Evolutionary conservation across 1,139 yeast genomes (phyloP), one percentile per base, ranked within the genome.

Genomic region (Candida pseudocylindracea): DNA sequence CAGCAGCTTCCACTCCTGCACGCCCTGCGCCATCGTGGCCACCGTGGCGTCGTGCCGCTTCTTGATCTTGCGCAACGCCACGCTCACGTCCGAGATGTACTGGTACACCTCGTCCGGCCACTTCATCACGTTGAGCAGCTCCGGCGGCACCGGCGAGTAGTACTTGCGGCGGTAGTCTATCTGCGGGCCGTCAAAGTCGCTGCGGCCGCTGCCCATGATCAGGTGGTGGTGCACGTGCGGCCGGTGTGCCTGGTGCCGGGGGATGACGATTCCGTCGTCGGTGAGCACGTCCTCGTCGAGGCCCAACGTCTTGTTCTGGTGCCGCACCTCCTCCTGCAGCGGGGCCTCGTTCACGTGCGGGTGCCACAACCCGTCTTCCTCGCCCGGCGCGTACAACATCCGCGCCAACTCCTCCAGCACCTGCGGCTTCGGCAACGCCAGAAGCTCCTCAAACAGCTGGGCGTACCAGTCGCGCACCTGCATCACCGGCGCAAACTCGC

Each of bases 11-110:
- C 93, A 83, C 51, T 79, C 92, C 44, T 75, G 72, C 8, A 81
- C 92, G 12, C 94, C 94, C 44, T 79, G 85, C 1, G 94, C 94
- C 51, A 83, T 75, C 1, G 93, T 81, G 9, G 92, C 78, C 10
- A 83, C 94, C 0, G 93, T 85, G 2, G 93, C 92, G 52, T 83
- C 94, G 48, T 83, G 94, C 34, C 94, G 60, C 43, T 67, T 67
- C 46, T 81, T 81, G 49, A 81, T 81, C 40, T 63, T 67, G 33
- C 69, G 64, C 36, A 81, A 57, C 0, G 80, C 60, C 34, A 72
- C 72, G 34, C 72, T 70, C 10, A 80, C 85, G 15, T 49, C 42
- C 41, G 66, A 66, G 51, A 79, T 81, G 53, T 74, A 81, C 37
- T 69, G 72, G 42, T 67, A 65, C 13, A 79, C 76, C 46, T 75